Base-by-base conservation (phyloP, 139 green algal genomes). In the Edaphochlamys debaryana region DNA sequence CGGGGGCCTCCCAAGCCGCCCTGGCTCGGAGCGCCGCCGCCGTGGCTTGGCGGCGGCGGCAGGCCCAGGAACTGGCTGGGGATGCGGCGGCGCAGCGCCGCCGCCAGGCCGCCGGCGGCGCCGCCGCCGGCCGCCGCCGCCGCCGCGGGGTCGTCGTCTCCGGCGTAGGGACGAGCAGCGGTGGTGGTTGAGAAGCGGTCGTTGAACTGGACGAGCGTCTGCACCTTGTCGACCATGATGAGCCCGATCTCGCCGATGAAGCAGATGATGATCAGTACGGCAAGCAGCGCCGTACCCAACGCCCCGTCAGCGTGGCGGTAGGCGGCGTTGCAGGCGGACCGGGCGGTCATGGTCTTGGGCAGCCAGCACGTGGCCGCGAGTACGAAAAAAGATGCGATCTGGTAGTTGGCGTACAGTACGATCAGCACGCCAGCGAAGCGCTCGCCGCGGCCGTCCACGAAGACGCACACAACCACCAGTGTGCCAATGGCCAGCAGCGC, bases 341-440 rank as follows among this genome's bases (percentile, higher is more conserved):
- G 60, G 2, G 75, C 75, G 25, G 69, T 3, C 75, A 82, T 82
- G 40, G 60, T 63, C 62, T 82, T 82, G 41, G 75, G 75, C 20
- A 82, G 27, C 62, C 60, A 71, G 2, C 20, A 48, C 41, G 72
- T 41, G 5, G 9, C 38, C 30, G 72, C 20, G 0, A 9, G 4
- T 20, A 72, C 60, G n/a, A 72, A 7, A 30, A 82, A 62, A 30
- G n/a, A 48, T 2, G 75, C 75, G 30, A 82, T n/a, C 60, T 54
- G 38, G 62, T 82, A 82, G 41, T 82, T 82, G 30, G 75, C 75
- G 75, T 82, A 82, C n/a, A 82, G 60, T n/a, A 62, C 48, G n/a
- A 82, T 63, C 9, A 82, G 62, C 40, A 82, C n/a, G 30, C 75
- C 75, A 30, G 60, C 45, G 38, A 82, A 72, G 48, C 66, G 66